Evolutionary conservation across 495 filamentous ascomycete genomes (phyloP), one percentile per base, ranked within the genome.

Genomic region (Talaromyces thailandensis): DNA sequence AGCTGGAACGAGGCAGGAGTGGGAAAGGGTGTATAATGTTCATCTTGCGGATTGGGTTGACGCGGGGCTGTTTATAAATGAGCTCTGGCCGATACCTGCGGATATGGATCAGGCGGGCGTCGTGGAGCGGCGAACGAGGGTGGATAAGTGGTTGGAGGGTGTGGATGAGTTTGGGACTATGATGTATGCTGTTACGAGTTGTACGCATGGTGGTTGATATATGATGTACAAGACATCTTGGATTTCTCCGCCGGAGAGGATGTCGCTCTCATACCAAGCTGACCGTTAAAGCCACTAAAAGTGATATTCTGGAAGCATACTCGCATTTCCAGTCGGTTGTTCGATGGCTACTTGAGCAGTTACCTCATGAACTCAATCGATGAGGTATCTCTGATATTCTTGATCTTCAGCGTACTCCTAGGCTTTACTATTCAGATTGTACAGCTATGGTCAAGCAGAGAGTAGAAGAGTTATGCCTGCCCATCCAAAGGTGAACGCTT

Each of bases 101-200:
- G 70, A 66, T 21, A 51, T 76, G 8, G 63, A 66, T 31, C 72
- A 74, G 12, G 18, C 51, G 16, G 64, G 53, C 3, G 50, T 75
- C 60, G 56, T 56, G 11, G 61, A 63, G 58, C 71, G 74, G 62
- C 69, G 69, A 0, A 65, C 57, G 1, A 66, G 76, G 64, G 74
- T 78, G 1, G 74, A 81, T 60, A 70, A 59, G 6, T 80, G 79
- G 78, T 62, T 81, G 9, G 73, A 77, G 59, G 66, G 70, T 28
- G 56, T 80, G 16, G 78, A 81, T 63, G 76, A 78, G 64, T 81
- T 70, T 67, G 79, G 78, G 24, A 78, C 71, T 0, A 79, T 80
- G 78, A 66, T 81, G n/a, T 80, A 74, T 60, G 71, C 78, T 0
- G 74, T 78, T 11, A 77, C 73, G 1, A 69, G 68, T 16, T 77